Conservation (phyloP, 2,329 filamentous ascomycete species). For the Fusarium longipes region DNA sequence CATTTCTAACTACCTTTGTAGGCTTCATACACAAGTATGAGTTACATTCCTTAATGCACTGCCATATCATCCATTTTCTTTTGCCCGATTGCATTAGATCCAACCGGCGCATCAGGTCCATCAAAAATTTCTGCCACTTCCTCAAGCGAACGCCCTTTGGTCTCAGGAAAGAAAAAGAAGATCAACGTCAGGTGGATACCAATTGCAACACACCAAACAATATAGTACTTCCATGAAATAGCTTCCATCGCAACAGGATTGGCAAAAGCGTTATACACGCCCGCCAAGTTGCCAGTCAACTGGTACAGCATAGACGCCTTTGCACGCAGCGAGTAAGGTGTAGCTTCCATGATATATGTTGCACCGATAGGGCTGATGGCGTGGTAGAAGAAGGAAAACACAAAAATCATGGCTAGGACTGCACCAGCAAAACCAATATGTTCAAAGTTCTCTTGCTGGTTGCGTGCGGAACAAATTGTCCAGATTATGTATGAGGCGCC, state of each 20-base stretch:
- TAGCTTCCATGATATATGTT: slow-evolving; percentile 59
- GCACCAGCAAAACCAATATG: slow-evolving; percentile 53
- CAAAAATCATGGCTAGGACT: slow-evolving; percentile 55
- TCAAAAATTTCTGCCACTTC: slow-evolving; percentile 44
- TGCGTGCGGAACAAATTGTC: slow-evolving; percentile 56
- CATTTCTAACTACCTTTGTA: too few species aligned
- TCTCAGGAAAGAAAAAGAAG: slow-evolving; percentile 48
- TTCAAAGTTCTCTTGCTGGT: slow-evolving; percentile 44
- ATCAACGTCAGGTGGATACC: slow-evolving; percentile 34
- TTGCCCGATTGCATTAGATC: slow-evolving; percentile 36
- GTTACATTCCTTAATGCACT: too few species aligned
- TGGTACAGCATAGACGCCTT: slow-evolving; percentile 48
- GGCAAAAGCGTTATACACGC: slow-evolving; percentile 55
- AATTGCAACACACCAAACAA: slow-evolving; percentile 55
- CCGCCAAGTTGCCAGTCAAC: slow-evolving; percentile 44
- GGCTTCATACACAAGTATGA: too few species aligned
- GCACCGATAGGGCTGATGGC: slow-evolving; percentile 56
- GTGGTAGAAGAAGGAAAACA: slow-evolving; percentile 42
- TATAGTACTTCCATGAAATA: slow-evolving; percentile 58
- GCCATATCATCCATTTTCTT: slow-evolving; percentile 26
- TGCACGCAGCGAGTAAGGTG: slow-evolving; percentile 49
- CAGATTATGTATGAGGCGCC: slow-evolving; percentile 51
- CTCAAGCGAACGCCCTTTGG: slow-evolving; percentile 39
- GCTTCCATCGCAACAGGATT: slow-evolving; percentile 57
- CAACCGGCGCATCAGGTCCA: slow-evolving; percentile 34